Conservation (phyloP, 2,329 filamentous ascomycete genomes). For the Gyromitra esculenta region DNA sequence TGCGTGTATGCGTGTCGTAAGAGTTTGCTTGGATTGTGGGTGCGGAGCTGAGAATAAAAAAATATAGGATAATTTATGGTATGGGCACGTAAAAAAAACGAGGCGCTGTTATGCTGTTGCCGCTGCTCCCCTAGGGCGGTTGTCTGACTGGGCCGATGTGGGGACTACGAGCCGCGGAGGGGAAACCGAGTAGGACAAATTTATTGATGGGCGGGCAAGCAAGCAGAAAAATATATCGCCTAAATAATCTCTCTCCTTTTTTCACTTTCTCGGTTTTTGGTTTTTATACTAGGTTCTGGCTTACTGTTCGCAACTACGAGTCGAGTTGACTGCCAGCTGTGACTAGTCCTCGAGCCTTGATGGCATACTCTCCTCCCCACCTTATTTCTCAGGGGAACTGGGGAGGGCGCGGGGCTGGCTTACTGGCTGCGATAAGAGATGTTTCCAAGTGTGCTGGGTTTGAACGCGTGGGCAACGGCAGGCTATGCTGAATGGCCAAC, state of each 20-base stretch:
- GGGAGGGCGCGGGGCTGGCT: constrained; percentile 42
- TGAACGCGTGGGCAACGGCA: constrained; percentile 34
- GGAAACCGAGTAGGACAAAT: constrained; percentile 47
- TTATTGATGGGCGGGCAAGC: constrained; percentile 41
- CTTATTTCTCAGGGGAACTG: constrained; percentile 35
- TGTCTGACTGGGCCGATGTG: constrained; percentile 50
- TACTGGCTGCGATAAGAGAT: constrained; percentile 44
- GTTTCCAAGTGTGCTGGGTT: constrained; percentile 41
- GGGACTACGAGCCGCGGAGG: constrained; percentile 51
- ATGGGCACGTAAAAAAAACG: constrained; percentile 32
- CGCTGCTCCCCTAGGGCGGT: constrained; percentile 39
- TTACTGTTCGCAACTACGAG: constrained; percentile 8
- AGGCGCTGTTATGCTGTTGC: constrained; percentile 45
- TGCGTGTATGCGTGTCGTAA: constrained; percentile 43
- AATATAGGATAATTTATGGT: constrained; percentile 20
- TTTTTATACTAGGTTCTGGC: constrained; percentile 25
- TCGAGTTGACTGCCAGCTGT: constrained; percentile 14
- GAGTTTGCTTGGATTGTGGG: constrained; percentile 11
- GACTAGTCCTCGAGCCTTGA: constrained; percentile 18
- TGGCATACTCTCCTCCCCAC: constrained; percentile 21
- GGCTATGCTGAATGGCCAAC: constrained; percentile 42
- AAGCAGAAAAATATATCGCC: constrained; percentile 43
- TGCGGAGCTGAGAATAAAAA: constrained; percentile 47
- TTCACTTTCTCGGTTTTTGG: not conserved
- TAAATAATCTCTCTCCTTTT: constrained; percentile 35